Conservation (phyloP, 371 early-diverging fungal genomes). For the Thermomucor indicae-seudaticae region DNA sequence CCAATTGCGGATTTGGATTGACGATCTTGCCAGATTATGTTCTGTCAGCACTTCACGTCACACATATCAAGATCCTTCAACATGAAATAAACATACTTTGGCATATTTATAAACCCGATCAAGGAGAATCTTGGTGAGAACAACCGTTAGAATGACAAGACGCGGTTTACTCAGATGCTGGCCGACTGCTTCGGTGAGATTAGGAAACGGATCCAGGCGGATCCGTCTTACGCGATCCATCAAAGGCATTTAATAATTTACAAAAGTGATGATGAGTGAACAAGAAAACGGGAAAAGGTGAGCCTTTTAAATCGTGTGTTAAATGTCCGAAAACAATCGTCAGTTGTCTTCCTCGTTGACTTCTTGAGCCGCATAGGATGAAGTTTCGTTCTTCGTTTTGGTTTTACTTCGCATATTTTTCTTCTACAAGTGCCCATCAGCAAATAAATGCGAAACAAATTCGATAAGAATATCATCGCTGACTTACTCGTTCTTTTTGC, state of each 20-base stretch:
- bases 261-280: no score
- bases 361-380: no score
- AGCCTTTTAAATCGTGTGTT: no score
- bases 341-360: no score
- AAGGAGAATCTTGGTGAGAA: constrained; percentile 37
- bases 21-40: constrained; percentile 19
- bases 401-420: no score
- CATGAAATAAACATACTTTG: constrained; percentile 9
- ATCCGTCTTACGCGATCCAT: constrained; percentile 4
- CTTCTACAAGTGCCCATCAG: no score
- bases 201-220: constrained; percentile 39
- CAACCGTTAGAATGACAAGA: constrained; percentile 26
- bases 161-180: constrained; percentile 34
- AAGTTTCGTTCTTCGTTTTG: no score
- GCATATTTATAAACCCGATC: constrained; percentile 43
- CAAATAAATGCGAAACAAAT: no score
- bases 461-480: no score
- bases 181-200: constrained; percentile 17
- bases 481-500: constrained; percentile 64
- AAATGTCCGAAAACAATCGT: no score
- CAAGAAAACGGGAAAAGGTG: no score
- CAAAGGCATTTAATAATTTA: no score
- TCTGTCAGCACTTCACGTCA: not conserved
- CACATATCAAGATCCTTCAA: not conserved
- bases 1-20: constrained; percentile 31